Evolutionary conservation across 2,329 filamentous ascomycete species (phyloP).

Genomic region (Xylogone sp.): DNA sequence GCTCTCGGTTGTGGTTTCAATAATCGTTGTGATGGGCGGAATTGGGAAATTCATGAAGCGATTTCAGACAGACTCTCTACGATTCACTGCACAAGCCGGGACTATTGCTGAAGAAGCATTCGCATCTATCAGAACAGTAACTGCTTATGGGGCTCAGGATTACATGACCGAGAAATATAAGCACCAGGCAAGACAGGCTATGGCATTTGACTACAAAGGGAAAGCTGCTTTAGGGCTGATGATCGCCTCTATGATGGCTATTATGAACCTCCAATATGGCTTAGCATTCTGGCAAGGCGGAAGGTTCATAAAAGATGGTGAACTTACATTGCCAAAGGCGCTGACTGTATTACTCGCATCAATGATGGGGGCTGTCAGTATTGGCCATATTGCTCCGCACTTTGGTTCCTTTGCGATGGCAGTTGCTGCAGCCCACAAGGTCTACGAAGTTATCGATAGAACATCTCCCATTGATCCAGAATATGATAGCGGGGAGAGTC

Average conservation of each 20-base stretch:
- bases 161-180: conserved; percentile 82
- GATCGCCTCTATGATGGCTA: not conserved
- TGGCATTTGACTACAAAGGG: conserved; percentile 34
- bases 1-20: conserved; percentile 71
- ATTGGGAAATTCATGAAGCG: conserved; percentile 73
- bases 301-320: conserved; percentile 9
- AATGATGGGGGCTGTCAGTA: conserved; percentile 67
- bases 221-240: not conserved
- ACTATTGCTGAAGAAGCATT: conserved; percentile 89
- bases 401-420: conserved; percentile 78
- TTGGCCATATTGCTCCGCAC: conserved; percentile 82
- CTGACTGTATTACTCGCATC: conserved; percentile 10
- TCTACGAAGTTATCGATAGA: conserved; percentile 88
- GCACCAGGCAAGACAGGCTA: conserved; percentile 63
- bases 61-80: conserved; percentile 70
- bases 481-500: conserved; percentile 62
- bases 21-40: conserved; percentile 74
- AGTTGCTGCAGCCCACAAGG: conserved; percentile 78
- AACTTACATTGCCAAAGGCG: conserved; percentile 9
- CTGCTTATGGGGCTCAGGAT: conserved; percentile 87
- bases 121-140: conserved; percentile 83
- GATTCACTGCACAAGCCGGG: conserved; percentile 76
- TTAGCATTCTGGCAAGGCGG: conserved; percentile 15
- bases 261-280: conserved; percentile 7
- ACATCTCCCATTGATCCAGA: conserved; percentile 75